Conservation (phyloP, 108 stramenopile genomes). For the Epithemia pelagica region DNA sequence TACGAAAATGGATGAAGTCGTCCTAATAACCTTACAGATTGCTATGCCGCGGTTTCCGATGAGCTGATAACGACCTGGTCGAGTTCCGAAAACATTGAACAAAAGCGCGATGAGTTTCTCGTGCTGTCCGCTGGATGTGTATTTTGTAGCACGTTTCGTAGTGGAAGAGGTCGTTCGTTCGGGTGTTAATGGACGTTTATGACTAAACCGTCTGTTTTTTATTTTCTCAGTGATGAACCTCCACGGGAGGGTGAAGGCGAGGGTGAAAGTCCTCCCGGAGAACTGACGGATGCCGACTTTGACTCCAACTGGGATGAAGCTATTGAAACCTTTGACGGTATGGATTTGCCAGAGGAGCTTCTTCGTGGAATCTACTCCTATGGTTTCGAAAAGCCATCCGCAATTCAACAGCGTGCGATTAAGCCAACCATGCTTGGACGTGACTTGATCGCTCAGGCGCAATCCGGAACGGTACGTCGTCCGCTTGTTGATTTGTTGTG, state of each 20-base stretch:
- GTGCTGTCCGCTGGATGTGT: too few species aligned
- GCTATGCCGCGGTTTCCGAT: too few species aligned
- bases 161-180: too few species aligned
- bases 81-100: too few species aligned
- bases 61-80: too few species aligned
- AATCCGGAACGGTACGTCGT: conserved; percentile 93
- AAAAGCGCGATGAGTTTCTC: too few species aligned
- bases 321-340: conserved; percentile 93
- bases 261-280: conserved; percentile 22
- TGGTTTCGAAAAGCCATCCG: conserved; percentile 99
- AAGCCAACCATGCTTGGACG: conserved; percentile 92
- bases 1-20: not conserved
- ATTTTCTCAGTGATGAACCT: conserved; percentile 13
- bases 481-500: not conserved
- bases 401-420: conserved; percentile 99
- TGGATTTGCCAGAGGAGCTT: conserved; percentile 95
- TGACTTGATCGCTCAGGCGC: conserved; percentile 99
- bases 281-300: conserved; percentile 83
- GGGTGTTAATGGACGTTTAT: too few species aligned
- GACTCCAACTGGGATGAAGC: conserved; percentile 91
- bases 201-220: too few species aligned
- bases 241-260: conserved; percentile 18
- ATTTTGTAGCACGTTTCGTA: too few species aligned
- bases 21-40: too few species aligned
- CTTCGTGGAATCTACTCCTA: conserved; percentile 98